Conservation (phyloP, 2,329 filamentous ascomycete genomes). For the Monosporascus ibericus region DNA sequence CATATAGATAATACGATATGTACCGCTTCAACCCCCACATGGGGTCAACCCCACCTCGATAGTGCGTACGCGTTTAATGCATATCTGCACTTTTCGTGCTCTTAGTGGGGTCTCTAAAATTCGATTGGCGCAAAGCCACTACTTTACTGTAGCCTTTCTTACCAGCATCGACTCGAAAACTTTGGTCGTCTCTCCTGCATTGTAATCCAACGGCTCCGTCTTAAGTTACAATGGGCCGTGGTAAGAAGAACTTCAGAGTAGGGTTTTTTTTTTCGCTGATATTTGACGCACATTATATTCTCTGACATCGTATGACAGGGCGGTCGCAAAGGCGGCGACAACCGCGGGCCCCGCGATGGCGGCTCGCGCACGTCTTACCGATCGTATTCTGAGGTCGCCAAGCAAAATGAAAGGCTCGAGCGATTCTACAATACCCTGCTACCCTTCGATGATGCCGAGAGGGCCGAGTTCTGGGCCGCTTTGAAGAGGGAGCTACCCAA, state of each 20-base stretch:
- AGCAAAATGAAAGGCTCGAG: slow-evolving; percentile 80
- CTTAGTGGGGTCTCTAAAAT: no score
- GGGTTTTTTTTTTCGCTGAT: background rate
- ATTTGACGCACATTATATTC: no score
- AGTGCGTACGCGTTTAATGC: no score
- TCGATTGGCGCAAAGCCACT: no score
- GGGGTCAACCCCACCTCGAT: no score
- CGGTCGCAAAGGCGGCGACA: slow-evolving; percentile 23
- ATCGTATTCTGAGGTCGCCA: slow-evolving; percentile 57
- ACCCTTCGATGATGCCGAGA: slow-evolving; percentile 72
- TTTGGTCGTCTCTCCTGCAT: background rate
- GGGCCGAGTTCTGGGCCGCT: slow-evolving; percentile 74
- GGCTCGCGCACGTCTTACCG: slow-evolving; percentile 28
- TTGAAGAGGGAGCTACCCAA: slow-evolving; percentile 84
- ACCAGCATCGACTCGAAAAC: background rate
- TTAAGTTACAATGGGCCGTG: background rate
- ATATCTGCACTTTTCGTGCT: no score
- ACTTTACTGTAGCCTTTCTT: background rate
- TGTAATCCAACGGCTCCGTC: background rate
- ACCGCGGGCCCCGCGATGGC: slow-evolving; percentile 20
- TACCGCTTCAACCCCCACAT: no score
- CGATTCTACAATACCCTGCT: slow-evolving; percentile 77
- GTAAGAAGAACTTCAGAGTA: background rate
- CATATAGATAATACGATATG: no score
- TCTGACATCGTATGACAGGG: slow-evolving; percentile 13